Percentiles rank a stretch among this genome's conserved stretches.
Conservation (phyloP, 331 rosid genomes). For the Stylosanthes scabra region DNA sequence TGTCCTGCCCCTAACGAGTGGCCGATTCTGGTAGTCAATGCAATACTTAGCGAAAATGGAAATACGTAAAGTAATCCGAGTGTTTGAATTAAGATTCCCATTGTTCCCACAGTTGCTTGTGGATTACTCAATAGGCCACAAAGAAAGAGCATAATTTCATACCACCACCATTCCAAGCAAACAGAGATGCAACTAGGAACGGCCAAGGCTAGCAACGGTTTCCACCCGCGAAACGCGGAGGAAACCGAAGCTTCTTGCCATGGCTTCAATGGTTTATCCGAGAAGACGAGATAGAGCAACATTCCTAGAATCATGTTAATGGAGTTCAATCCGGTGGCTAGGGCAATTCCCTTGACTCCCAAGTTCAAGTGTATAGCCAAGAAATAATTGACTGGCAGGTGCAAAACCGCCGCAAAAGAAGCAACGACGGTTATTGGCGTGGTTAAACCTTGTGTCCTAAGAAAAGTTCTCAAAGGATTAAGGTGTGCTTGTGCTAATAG, state of each 20-base stretch:
- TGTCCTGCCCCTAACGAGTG: conserved; percentile 84
- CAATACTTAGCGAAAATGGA: conserved; percentile 66
- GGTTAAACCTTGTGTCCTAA: conserved; percentile 90
- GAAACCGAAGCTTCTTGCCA: conserved; percentile 68
- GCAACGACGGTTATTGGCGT: conserved; percentile 76
- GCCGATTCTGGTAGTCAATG: conserved; percentile 79
- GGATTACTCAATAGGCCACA: conserved; percentile 80
- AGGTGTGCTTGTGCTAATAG: conserved; percentile 83
- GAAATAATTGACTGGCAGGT: conserved; percentile 75
- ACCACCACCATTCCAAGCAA: conserved; percentile 99
- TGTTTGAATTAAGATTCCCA: conserved; percentile 96
- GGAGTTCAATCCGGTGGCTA: conserved; percentile 84
- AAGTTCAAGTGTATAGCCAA: conserved; percentile 59
- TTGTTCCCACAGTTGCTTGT: conserved; percentile 76
- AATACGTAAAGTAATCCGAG: conserved; percentile 77
- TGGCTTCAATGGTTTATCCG: conserved; percentile 75
- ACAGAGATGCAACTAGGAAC: conserved; percentile 79
- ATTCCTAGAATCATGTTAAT: conserved; percentile 65
- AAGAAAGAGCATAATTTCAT: conserved; percentile 87
- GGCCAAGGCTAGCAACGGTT: conserved; percentile 71
- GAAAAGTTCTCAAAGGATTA: conserved; percentile 66
- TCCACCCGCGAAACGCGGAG: conserved; percentile 76
- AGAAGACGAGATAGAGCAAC: conserved; percentile 62
- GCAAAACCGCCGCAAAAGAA: conserved; percentile 68
- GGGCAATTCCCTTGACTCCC: conserved; percentile 82